Evolutionary conservation across 345 rosid species (phyloP), one percentile per base, ranked within the genome.

Genomic region (Psidium friedrichsthalianum): DNA sequence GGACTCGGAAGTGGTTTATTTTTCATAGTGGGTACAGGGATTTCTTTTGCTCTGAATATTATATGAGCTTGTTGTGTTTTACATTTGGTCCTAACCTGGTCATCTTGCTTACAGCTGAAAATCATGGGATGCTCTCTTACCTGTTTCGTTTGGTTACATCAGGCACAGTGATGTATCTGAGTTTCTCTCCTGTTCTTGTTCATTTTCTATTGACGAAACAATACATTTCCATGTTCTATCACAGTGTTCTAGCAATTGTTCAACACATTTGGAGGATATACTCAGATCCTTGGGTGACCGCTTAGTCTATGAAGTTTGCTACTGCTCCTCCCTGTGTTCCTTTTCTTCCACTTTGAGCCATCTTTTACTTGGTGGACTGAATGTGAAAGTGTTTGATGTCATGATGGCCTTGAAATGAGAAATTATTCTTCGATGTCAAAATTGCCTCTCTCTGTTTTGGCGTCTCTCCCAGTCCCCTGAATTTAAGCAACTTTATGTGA

Each of bases 281-380:
- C 47, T 32, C 0, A 32, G 78, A 64, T 0, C 0, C 40, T 0
- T 8, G 44, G 32, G 78, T 64, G 44, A 64, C 24, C 3, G 2
- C 1, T 64, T 32, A 36, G 47, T 32, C 22, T 4, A 16, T 64
- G 13, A 16, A 40, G 6, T 8, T 56, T 24, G 2, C 42, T 29
- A 42, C 0, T 29, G 74, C 42, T 16, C 0, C 44, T 32, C 6
- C 21, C 40, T 0, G 4, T 13, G 12, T 20, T 64, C 22, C 54
- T 32, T 2, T 64, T 64, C 44, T 32, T 20, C 22, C 1, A 18
- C 44, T 64, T 32, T 16, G 78, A 1, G 44, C 24, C 24, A 2
- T 0, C 78, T 64, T 18, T 18, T 36, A 64, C 27, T 0, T 16
- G 78, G 24, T 32, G 24, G 1, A 4, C 13, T 4, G 11, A 1